Evolutionary conservation across 2,329 filamentous ascomycete genomes (phyloP).

Genomic region (Pseudogymnoascus pannorum): DNA sequence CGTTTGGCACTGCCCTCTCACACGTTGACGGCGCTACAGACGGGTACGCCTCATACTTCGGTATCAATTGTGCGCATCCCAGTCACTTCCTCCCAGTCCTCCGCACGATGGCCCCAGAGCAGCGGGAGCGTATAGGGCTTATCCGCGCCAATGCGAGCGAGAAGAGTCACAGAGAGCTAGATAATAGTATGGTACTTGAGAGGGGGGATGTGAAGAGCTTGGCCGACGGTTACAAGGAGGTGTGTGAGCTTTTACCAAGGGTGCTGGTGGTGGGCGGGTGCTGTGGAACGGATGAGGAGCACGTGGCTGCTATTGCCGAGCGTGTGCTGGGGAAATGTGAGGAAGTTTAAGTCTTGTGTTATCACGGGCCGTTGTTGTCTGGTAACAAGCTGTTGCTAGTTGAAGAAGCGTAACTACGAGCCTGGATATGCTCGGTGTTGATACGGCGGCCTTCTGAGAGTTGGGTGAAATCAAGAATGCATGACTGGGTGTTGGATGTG

Average conservation of each 20-base stretch:
- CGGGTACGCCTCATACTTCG: not conserved
- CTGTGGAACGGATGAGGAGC: conserved; percentile 16
- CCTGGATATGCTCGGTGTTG: not conserved
- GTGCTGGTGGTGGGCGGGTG: conserved; percentile 13
- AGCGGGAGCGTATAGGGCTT: not conserved
- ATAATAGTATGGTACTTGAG: not conserved
- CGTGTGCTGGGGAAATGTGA: not conserved
- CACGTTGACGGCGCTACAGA: not conserved
- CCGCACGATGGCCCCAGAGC: not conserved
- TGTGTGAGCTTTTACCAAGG: conserved; percentile 9
- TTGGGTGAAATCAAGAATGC: not conserved
- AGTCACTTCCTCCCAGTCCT: not conserved
- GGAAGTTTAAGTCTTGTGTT: not conserved
- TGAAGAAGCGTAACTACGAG: not conserved
- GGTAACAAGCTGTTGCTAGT: conserved; percentile 4
- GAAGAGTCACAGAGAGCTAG: not conserved
- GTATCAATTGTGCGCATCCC: not conserved
- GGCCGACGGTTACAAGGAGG: not conserved
- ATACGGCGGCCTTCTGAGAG: not conserved
- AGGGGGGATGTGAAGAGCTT: not conserved
- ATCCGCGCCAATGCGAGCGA: not conserved
- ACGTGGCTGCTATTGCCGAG: conserved; percentile 11
- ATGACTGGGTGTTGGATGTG: not conserved
- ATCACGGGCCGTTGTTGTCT: not conserved
- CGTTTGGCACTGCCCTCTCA: not conserved